Conservation (phyloP, 2,329 filamentous ascomycete species). For the Penicillium sp. region DNA sequence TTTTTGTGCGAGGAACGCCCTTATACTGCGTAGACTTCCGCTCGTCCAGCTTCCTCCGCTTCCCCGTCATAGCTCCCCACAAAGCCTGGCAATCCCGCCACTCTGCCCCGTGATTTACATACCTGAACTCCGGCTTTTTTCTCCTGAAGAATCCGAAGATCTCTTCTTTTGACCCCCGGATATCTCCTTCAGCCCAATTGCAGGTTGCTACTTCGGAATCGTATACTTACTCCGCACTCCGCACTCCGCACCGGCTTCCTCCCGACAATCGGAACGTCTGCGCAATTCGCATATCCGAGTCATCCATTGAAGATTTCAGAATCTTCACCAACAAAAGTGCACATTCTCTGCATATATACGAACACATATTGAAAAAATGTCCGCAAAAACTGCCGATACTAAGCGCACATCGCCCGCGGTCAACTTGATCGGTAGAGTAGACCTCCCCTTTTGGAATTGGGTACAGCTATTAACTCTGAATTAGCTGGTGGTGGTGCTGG, state of each 20-base stretch:
- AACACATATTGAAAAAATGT: slow-evolving; percentile 46
- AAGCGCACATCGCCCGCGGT: slow-evolving; percentile 80
- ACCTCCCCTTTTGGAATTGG: slow-evolving; percentile 7
- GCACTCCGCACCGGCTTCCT: slow-evolving; percentile 33
- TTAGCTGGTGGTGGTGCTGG: slow-evolving; percentile 91
- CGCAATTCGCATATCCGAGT: slow-evolving; percentile 4
- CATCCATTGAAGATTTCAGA: neutral
- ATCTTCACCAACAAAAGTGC: slow-evolving; percentile 6
- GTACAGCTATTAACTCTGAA: slow-evolving; percentile 15
- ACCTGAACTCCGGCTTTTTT: slow-evolving; percentile 7
- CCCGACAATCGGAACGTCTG: slow-evolving; percentile 14
- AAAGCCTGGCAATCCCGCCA: slow-evolving; percentile 25
- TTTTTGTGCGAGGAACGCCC: slow-evolving; percentile 1
- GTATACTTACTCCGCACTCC: slow-evolving; percentile 38
- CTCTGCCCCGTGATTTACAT: slow-evolving; percentile 22
- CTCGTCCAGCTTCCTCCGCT: slow-evolving; percentile 40
- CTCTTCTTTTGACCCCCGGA: neutral
- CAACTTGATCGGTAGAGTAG: slow-evolving; percentile 75
- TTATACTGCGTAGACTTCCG: slow-evolving; percentile 28
- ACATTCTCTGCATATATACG: slow-evolving; percentile 1
- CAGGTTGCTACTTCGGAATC: slow-evolving; percentile 14
- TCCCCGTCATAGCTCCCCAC: slow-evolving; percentile 35
- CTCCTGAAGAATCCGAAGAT: neutral
- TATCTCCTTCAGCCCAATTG: neutral
- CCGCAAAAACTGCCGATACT: slow-evolving; percentile 58